Base-by-base conservation (phyloP, 805 yeast genomes). In the Barnettozyma vustinii region DNA sequence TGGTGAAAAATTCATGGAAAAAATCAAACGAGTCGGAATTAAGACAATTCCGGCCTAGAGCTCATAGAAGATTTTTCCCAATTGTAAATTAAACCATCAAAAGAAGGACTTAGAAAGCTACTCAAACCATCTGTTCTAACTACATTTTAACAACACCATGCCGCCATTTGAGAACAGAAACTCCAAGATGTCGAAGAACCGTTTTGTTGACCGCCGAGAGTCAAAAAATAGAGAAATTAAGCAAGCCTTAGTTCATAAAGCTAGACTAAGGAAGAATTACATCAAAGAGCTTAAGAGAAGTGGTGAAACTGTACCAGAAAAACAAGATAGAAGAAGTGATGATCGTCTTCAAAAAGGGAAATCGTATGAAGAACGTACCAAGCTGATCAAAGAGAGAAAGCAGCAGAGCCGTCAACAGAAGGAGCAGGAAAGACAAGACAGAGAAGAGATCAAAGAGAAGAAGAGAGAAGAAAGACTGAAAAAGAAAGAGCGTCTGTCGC, bases 241-340 rank as follows among this genome's bases (percentile, higher is more conserved):
- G 58, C 78, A 76, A 60, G 84, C 94, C 12, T 75, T 91, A 55
- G 76, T 79, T 0, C 95, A 89, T 60, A 78, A 89, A 52, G 87
- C 96, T 13, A 76, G 94, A 58, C 75, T 91, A 55, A 80, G 88
- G 70, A 87, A 83, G 65, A 81, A 79, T 44, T 91, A 91, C 61
- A 82, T 87, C 72, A 89, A 90, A 64, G 71, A 88, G 47, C 64
- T 89, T 37, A 86, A 87, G 53, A 76, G 79, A 45, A 90, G 87
- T 56, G 95, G 91, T 1, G 75, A 76, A 44, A 55, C 67, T 5
- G 71, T 76, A 10, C 83, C 84, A 2, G 77, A 72, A 37, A 71
- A 67, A 49, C 52, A 56, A 21, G 52, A 54, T n/a, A 51, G 46
- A 10, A 54, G 56, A 37, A 49, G 36, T 5, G 48, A 51, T 6